These are phyloP conservation scores for Brassica balearica DNA, from an alignment of 441 rosid genomes.

Conservation along the genomic window DNA sequence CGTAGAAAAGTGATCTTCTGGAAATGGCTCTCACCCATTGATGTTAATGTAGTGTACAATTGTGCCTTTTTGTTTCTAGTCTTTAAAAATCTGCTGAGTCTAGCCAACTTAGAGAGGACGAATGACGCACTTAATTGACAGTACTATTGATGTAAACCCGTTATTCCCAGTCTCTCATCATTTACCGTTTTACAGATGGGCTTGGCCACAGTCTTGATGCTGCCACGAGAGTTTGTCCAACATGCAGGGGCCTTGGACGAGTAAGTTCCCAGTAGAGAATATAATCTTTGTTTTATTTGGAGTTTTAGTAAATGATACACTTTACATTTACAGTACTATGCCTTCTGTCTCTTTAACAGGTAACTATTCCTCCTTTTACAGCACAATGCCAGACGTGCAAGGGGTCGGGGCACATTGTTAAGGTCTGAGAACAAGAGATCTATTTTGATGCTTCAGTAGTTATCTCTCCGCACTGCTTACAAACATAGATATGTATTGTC, in stretches of 20 bases:
- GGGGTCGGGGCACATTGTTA: constrained; percentile 70
- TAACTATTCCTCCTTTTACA: constrained; percentile 92
- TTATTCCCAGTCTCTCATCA: constrained; percentile 25
- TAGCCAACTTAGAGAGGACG: constrained; percentile 13
- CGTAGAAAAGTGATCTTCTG: constrained; percentile 16
- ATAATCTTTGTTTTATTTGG: constrained; percentile 20
- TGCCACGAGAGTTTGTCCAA: constrained; percentile 63
- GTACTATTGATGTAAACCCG: constrained; percentile 25
- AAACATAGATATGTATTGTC: constrained; percentile 10
- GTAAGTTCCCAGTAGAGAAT: constrained; percentile 57
- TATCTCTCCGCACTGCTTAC: constrained; percentile 31
- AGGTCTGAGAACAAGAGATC: constrained; percentile 56
- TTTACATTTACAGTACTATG: constrained; percentile 30
- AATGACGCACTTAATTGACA: constrained; percentile 15
- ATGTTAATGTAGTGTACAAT: constrained; percentile 5
- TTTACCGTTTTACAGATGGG: constrained; percentile 66
- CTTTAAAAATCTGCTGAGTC: constrained; percentile 14
- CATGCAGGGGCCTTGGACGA: constrained; percentile 81
- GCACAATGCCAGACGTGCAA: constrained; percentile 76
- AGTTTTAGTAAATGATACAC: background rate
- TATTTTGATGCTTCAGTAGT: constrained; percentile 26
- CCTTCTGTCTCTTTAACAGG: constrained; percentile 52
- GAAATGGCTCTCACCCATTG: constrained; percentile 15
- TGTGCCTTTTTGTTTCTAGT: constrained; percentile 18
- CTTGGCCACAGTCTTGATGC: constrained; percentile 75